phyloP scores from a whole-genome alignment of 1,139 yeast genomes.

The Blastobotrys aristatus region DNA sequence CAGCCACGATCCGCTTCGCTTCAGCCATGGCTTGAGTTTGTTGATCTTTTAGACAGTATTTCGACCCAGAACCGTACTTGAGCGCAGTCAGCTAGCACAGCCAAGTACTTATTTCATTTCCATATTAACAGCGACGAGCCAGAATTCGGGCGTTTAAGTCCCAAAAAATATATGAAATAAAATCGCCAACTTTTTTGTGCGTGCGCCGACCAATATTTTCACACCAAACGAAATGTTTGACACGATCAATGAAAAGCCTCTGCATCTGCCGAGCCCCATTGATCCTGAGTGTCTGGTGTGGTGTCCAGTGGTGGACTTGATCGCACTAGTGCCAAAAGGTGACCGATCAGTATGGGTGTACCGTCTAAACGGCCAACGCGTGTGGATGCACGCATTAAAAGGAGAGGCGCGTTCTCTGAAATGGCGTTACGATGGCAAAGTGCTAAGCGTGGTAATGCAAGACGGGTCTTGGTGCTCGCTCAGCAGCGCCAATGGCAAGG shows the following conservation, averaged over 20 bases:
- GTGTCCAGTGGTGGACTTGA: conserved; percentile 54
- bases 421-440: conserved; percentile 38
- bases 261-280: conserved; percentile 26
- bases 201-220: no score
- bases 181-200: no score
- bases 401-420: conserved; percentile 13
- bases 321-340: conserved; percentile 43
- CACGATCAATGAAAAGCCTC: conserved; percentile 17
- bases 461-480: conserved; percentile 46
- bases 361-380: conserved; percentile 51
- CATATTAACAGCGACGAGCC: no score
- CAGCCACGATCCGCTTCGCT: no score
- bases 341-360: conserved; percentile 48
- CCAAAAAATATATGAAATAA: neutral
- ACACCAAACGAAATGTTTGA: conserved; percentile 5
- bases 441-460: conserved; percentile 43
- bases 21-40: no score
- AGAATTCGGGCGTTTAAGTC: no score
- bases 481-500: conserved; percentile 46
- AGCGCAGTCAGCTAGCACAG: no score
- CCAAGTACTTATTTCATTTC: no score
- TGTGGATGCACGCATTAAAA: conserved; percentile 42
- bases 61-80: no score
- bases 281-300: conserved; percentile 44
- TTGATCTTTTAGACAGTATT: no score